A percentile compares a stretch with the other conserved stretches of the same genome.
Evolutionary conservation across 306 rosid genomes (phyloP).

Genomic region (Sechiopsis laciniata): DNA sequence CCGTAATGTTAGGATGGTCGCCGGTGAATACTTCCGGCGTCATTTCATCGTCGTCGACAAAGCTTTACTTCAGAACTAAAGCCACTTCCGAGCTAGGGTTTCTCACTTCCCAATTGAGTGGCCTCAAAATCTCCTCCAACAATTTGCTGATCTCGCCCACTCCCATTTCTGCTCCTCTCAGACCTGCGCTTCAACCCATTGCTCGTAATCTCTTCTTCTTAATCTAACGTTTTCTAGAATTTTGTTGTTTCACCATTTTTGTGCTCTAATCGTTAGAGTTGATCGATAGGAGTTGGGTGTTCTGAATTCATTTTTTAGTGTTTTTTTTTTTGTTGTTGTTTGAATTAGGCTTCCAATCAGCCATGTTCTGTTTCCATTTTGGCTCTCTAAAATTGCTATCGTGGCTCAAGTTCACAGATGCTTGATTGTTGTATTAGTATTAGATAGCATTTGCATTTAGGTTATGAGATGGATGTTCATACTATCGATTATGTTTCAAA

Average conservation of each 20-base stretch:
- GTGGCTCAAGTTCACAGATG: background rate
- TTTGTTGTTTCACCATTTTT: too few relatives aligned
- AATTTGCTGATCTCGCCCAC: constrained; percentile 22
- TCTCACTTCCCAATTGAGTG: constrained; percentile 56
- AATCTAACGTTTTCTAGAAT: too few relatives aligned
- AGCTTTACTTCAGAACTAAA: constrained; percentile 21
- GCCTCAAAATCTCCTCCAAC: constrained; percentile 51
- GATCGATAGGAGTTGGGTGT: too few relatives aligned
- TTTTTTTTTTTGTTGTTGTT: too few relatives aligned
- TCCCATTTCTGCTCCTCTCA: constrained; percentile 29
- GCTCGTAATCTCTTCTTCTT: constrained; percentile 28
- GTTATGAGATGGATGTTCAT: too few relatives aligned
- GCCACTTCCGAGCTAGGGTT: constrained; percentile 45
- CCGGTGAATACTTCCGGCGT: constrained; percentile 21
- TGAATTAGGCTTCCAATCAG: background rate
- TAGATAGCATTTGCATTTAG: too few relatives aligned
- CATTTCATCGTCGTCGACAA: constrained; percentile 1
- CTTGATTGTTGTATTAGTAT: background rate
- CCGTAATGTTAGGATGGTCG: constrained; percentile 28
- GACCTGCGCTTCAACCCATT: constrained; percentile 46
- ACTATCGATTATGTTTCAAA: too few relatives aligned
- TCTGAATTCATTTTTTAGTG: background rate
- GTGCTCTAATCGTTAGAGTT: too few relatives aligned
- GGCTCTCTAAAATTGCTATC: background rate
- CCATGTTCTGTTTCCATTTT: background rate